phyloP scores from a whole-genome alignment of 2,329 filamentous ascomycete species.

The Verticillium zaregamsianum region DNA sequence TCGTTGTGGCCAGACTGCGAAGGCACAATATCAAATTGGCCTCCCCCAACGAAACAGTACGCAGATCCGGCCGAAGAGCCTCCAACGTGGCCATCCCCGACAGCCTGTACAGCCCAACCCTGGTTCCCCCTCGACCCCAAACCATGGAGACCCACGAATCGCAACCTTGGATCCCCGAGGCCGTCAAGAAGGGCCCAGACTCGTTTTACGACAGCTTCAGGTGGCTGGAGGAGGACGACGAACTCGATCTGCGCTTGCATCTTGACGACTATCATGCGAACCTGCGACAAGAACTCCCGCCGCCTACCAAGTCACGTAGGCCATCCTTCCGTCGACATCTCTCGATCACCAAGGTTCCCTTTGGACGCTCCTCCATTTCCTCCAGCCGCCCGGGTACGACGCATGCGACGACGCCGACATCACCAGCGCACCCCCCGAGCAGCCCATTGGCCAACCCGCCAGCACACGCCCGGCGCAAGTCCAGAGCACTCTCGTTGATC shows the following conservation, averaged over 20 bases:
- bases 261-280: conserved; percentile 69
- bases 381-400: conserved; percentile 43
- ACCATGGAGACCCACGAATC: not conserved
- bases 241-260: conserved; percentile 62
- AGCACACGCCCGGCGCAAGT: conserved; percentile 43
- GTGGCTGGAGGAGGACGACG: conserved; percentile 70
- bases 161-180: conserved; percentile 17
- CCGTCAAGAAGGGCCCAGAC: conserved; percentile 32
- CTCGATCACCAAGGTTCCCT: conserved; percentile 64
- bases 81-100: conserved; percentile 1
- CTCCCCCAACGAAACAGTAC: conserved; percentile 45
- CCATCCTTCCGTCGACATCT: conserved; percentile 67
- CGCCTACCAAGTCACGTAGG: conserved; percentile 39
- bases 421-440: conserved; percentile 16
- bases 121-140: not conserved
- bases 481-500: conserved; percentile 52
- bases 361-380: conserved; percentile 51
- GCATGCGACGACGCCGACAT: conserved; percentile 23
- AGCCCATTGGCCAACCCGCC: conserved; percentile 18
- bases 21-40: conserved; percentile 38
- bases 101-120: not conserved
- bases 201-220: conserved; percentile 64
- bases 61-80: conserved; percentile 3
- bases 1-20: conserved; percentile 49
- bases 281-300: conserved; percentile 45